Evolutionary conservation across 2,329 filamentous ascomycete species (phyloP).

Genomic region (Botryosphaeria agaves): DNA sequence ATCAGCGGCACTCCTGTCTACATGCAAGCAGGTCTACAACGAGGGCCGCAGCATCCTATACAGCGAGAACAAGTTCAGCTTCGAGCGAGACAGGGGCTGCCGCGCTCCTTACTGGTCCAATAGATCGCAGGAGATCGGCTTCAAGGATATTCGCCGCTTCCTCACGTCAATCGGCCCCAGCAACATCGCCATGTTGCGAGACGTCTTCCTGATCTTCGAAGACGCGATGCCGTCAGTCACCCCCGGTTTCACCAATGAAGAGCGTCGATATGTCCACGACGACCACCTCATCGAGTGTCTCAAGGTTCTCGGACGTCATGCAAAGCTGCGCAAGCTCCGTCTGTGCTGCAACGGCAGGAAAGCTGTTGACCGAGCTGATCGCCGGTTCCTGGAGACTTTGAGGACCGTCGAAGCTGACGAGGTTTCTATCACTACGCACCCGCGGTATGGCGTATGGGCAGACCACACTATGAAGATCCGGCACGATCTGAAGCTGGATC

Average conservation of each 20-base stretch:
- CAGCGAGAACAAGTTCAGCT: slow-evolving; percentile 30
- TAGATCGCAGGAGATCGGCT: slow-evolving; percentile 28
- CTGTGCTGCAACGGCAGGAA: slow-evolving; percentile 26
- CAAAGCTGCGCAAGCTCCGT: slow-evolving; percentile 23
- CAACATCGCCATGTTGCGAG: slow-evolving; percentile 28
- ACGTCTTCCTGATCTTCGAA: slow-evolving; percentile 25
- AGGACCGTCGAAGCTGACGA: slow-evolving; percentile 26
- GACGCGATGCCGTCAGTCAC: slow-evolving; percentile 26
- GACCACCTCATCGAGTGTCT: slow-evolving; percentile 27
- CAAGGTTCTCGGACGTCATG: slow-evolving; percentile 21
- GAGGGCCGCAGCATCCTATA: slow-evolving; percentile 32
- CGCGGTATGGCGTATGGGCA: slow-evolving; percentile 1
- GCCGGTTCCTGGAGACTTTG: slow-evolving; percentile 26
- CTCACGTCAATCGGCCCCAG: slow-evolving; percentile 28
- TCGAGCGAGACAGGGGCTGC: slow-evolving; percentile 19
- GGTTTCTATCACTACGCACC: slow-evolving; percentile 15
- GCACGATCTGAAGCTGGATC: slow-evolving; percentile 11
- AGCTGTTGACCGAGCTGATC: slow-evolving; percentile 15
- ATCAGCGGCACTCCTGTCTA: slow-evolving; percentile 27
- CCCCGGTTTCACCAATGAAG: slow-evolving; percentile 17
- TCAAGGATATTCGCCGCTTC: slow-evolving; percentile 25
- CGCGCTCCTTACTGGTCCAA: slow-evolving; percentile 23
- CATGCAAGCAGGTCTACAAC: slow-evolving; percentile 24
- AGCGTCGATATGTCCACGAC: slow-evolving; percentile 32
- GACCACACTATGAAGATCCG: slow-evolving; percentile 14